These are phyloP conservation scores for Teratosphaeria viscida DNA, from an alignment of 2,329 filamentous ascomycete species.

Conservation along the genomic window DNA sequence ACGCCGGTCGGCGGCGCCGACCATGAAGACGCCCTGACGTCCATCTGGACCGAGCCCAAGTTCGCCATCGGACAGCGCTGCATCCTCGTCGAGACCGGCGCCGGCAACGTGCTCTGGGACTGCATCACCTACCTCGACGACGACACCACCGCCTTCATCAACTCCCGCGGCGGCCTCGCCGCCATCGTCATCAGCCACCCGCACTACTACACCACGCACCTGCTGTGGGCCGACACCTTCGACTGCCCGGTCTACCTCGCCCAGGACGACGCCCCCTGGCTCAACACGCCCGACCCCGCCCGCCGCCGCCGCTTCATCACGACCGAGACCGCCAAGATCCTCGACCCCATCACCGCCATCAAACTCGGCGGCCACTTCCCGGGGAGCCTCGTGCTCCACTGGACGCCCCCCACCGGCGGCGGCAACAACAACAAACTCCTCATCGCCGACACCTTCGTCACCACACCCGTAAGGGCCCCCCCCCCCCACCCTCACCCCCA, in stretches of 20 bases:
- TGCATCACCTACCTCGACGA: slow-evolving; percentile 59
- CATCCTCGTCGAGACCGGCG: slow-evolving; percentile 53
- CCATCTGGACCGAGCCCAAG: slow-evolving; percentile 35
- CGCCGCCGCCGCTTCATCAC: slow-evolving; percentile 38
- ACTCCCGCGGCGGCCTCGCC: slow-evolving; percentile 51
- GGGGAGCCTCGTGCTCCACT: slow-evolving; percentile 59
- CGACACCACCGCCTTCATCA: slow-evolving; percentile 50
- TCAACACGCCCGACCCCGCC: slow-evolving; percentile 37
- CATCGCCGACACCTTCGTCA: slow-evolving; percentile 67
- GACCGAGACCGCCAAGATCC: slow-evolving; percentile 22
- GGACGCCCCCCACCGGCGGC: slow-evolving; percentile 26
- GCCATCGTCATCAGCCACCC: slow-evolving; percentile 60
- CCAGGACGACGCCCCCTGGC: slow-evolving; percentile 56
- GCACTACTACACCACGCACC: slow-evolving; percentile 70
- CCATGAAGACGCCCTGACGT: slow-evolving; percentile 35
- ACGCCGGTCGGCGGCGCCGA: slow-evolving; percentile 28
- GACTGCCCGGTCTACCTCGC: slow-evolving; percentile 59
- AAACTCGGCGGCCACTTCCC: slow-evolving; percentile 74
- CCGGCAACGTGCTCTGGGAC: slow-evolving; percentile 72
- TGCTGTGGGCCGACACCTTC: slow-evolving; percentile 63
- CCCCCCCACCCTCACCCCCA: neutral
- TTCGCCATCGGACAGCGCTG: slow-evolving; percentile 67
- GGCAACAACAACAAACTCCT: slow-evolving; percentile 43
- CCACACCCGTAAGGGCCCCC: slow-evolving; percentile 44
- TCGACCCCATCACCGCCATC: slow-evolving; percentile 48